Evolutionary conservation across 148 eudicot genomes (phyloP).

Genomic region (Rhododendron ovatum): DNA sequence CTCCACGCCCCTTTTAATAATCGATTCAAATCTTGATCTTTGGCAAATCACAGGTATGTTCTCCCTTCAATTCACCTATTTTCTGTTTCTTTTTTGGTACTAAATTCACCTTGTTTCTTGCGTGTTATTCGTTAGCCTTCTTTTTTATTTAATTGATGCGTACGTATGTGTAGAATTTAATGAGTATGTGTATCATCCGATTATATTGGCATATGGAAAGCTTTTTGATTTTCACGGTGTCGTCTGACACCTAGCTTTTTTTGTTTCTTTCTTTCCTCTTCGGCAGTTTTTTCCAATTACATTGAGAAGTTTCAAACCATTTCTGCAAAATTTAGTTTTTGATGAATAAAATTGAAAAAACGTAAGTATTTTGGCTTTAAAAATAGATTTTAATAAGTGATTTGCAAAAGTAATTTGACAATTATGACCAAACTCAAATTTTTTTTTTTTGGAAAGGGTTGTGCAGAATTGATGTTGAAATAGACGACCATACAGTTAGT

Average conservation of each 20-base stretch:
- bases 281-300: not conserved
- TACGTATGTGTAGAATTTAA: not conserved
- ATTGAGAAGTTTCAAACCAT: not conserved
- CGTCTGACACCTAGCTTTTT: not conserved
- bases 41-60: not conserved
- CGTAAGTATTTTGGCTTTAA: not conserved
- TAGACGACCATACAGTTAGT: not conserved
- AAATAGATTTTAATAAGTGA: not conserved
- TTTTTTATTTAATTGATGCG: not conserved
- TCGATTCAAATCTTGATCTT: not conserved
- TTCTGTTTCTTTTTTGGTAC: not conserved
- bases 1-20: not conserved
- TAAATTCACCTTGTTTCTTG: not conserved
- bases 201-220: not conserved
- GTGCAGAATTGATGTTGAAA: not conserved
- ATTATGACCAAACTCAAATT: not conserved
- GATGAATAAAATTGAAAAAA: not conserved
- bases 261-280: not conserved
- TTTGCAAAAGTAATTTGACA: not conserved
- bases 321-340: not conserved
- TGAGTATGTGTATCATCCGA: not conserved
- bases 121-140: not conserved
- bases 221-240: not conserved
- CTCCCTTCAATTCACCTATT: not conserved
- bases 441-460: not conserved